Evolutionary conservation across 164 flowering plant species (phyloP), one percentile per base, ranked within the genome.

Genomic region (Santalum album): DNA sequence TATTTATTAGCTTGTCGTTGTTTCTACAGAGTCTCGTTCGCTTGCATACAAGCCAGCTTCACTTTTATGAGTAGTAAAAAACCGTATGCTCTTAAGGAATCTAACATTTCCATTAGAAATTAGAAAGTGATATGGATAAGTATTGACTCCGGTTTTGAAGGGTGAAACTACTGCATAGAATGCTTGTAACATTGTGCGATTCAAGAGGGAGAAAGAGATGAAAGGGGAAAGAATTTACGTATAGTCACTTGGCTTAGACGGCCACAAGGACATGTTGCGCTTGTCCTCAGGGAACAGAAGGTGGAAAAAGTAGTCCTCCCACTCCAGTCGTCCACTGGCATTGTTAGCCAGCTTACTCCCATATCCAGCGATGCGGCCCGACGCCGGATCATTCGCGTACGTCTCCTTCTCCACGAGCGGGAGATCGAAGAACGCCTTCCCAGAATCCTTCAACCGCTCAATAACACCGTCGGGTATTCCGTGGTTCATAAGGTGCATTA

Each of bases 231-330:
- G 1, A 67, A 45, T 82, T 87, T 58, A 89, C 98, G 38, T 75
- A 56, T 92, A 92, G 49, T 84, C 88, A 25, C 19, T 34, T 0
- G 96, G 95, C 3, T 67, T 73, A 46, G 74, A 71, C 15, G 98
- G 98, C 98, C 98, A 92, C 22, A 81, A 68, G 39, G 95, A 70
- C 70, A 89, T 12, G 51, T 86, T 83, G 1, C 86, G 66, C 68
- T 86, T 83, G 20, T 78, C 83, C 59, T 84, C 94, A 0, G 98
- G 96, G 64, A 32, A 81, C 18, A 69, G 53, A 46, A 75, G 75
- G 60, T 91, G 98, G 68, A 88, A 91, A 71, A 84, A 86, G 54
- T 91, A 86, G 58, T 91, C 98, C 69, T 83, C 92, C 98, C 98
- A 91, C 74, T 91, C 98, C n/a, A 84, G 87, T 63, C 72, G 83